phyloP scores from a whole-genome alignment of 768 basidiomycete genomes.

The Obba rivulosa region DNA sequence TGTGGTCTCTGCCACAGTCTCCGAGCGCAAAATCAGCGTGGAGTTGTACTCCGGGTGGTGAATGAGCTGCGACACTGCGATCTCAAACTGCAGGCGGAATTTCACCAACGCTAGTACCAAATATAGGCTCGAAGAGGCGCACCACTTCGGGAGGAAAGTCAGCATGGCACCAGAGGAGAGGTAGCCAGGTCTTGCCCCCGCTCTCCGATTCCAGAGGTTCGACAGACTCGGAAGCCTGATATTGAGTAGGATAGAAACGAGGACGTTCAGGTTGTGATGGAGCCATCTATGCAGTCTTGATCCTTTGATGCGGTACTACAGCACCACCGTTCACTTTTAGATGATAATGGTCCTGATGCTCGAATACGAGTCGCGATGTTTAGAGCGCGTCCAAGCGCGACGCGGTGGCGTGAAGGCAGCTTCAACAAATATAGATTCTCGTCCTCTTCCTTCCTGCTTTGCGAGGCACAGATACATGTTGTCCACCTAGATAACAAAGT shows the following conservation, averaged over 20 bases:
- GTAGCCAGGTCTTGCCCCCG: constrained; percentile 17
- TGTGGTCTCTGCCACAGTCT: constrained; percentile 37
- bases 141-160: constrained; percentile 28
- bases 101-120: neutral
- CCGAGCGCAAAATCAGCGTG: constrained; percentile 82
- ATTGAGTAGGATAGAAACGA: constrained; percentile 5
- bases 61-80: constrained; percentile 64
- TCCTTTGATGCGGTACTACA: too few species aligned
- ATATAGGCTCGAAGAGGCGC: constrained; percentile 2
- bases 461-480: too few species aligned
- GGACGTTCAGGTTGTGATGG: constrained; percentile 1
- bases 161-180: constrained; percentile 25
- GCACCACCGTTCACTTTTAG: too few species aligned
- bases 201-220: neutral
- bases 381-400: too few species aligned
- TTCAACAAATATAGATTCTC: too few species aligned
- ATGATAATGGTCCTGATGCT: too few species aligned
- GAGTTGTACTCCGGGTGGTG: constrained; percentile 94
- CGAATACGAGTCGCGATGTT: too few species aligned
- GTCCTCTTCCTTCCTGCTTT: too few species aligned
- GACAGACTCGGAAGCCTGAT: neutral
- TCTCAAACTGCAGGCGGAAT: constrained; percentile 59
- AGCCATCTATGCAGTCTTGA: neutral
- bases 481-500: too few species aligned
- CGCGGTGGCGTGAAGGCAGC: too few species aligned